Conservation (phyloP, 208 protist species). For the Wallacemonas sp. region DNA sequence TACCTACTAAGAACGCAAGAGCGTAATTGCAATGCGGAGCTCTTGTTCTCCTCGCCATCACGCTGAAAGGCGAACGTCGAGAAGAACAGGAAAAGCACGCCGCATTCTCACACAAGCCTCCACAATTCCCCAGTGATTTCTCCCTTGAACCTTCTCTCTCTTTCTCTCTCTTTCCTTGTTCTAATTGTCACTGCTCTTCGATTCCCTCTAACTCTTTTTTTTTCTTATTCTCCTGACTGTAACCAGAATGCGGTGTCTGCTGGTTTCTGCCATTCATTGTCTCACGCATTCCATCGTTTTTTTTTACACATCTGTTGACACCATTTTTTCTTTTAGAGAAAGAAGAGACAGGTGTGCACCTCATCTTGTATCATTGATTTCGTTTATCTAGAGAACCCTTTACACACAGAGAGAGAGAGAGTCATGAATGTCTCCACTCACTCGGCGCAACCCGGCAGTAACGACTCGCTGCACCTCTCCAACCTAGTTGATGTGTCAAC, state of each 20-base stretch:
- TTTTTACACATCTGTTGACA: too few species aligned
- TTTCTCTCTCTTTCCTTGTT: neutral
- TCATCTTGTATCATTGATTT: neutral
- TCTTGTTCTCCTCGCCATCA: too few species aligned
- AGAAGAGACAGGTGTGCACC: neutral
- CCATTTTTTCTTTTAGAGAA: slow-evolving; percentile 1
- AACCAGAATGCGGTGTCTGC: neutral
- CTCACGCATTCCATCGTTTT: neutral
- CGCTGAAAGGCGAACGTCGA: too few species aligned
- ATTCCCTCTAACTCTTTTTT: neutral
- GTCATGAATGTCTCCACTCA: neutral
- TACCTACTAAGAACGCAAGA: too few species aligned
- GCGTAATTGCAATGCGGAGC: too few species aligned
- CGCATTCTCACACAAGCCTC: neutral
- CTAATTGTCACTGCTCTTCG: neutral
- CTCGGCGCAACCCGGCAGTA: neutral
- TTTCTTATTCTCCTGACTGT: too few species aligned
- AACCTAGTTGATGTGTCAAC: neutral
- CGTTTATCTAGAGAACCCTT: neutral
- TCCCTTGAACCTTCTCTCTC: neutral
- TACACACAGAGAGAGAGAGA: neutral
- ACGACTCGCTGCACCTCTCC: neutral
- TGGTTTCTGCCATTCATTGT: neutral
- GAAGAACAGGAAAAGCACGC: neutral
- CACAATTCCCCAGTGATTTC: neutral